Evolutionary conservation across 306 rosid genomes (phyloP).

Genomic region (Cicer judaicum): DNA sequence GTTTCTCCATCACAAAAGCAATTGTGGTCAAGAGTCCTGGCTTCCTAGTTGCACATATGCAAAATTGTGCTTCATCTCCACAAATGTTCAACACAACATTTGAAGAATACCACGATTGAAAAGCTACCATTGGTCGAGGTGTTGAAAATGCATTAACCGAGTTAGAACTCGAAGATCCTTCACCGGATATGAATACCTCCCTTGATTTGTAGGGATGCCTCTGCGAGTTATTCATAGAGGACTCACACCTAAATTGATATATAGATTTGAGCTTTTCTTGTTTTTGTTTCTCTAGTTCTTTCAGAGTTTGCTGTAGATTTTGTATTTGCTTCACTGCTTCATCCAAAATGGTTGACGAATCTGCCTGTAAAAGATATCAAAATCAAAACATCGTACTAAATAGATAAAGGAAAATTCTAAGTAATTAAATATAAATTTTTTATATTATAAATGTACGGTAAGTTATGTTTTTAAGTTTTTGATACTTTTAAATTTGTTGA

Average conservation of each 20-base stretch:
- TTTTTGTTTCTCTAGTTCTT: constrained; percentile 60
- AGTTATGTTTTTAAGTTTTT: too few relatives aligned
- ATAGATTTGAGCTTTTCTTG: constrained; percentile 50
- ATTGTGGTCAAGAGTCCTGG: constrained; percentile 52
- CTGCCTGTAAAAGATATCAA: constrained; percentile 50
- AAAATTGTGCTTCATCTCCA: constrained; percentile 73
- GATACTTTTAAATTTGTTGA: too few relatives aligned
- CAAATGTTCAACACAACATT: constrained; percentile 61
- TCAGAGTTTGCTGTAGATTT: constrained; percentile 47
- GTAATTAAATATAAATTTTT: neutral
- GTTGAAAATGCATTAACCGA: neutral
- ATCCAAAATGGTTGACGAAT: constrained; percentile 74
- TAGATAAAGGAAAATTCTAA: too few relatives aligned
- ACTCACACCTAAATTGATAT: constrained; percentile 5
- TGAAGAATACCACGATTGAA: constrained; percentile 63
- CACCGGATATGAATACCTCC: constrained; percentile 50
- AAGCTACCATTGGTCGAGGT: constrained; percentile 9
- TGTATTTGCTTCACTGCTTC: constrained; percentile 67
- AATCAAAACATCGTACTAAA: neutral
- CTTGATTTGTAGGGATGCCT: constrained; percentile 40
- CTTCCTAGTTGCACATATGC: constrained; percentile 56
- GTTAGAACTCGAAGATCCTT: constrained; percentile 20
- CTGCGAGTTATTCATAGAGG: constrained; percentile 22
- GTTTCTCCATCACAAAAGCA: constrained; percentile 62
- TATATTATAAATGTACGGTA: neutral